Conservation (phyloP, 1,284 basidiomycete species). For the Inonotus hispidus region DNA sequence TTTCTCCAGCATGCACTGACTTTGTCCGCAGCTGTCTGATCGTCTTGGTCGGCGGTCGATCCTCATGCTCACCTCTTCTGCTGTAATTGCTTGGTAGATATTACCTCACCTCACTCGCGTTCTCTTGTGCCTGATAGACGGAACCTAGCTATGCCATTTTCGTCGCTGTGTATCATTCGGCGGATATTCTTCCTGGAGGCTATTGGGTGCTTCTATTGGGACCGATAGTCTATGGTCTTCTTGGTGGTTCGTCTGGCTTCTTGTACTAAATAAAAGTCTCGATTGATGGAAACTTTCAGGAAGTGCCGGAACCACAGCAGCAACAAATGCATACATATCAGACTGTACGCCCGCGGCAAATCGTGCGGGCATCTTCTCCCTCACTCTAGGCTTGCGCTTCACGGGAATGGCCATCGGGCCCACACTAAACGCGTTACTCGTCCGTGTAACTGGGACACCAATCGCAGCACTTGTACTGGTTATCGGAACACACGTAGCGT, state of each 20-base stretch:
- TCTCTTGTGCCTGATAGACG: not conserved
- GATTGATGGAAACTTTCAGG: constrained; percentile 34
- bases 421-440: constrained; percentile 59
- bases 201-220: constrained; percentile 78
- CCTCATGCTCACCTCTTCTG: constrained; percentile 56
- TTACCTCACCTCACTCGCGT: constrained; percentile 5
- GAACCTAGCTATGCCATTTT: constrained; percentile 52
- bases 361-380: constrained; percentile 60
- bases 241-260: constrained; percentile 57
- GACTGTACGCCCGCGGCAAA: constrained; percentile 48
- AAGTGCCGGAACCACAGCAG: constrained; percentile 41
- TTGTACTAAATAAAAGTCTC: not conserved
- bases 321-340: constrained; percentile 56
- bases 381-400: constrained; percentile 57
- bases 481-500: constrained; percentile 41
- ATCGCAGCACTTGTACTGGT: constrained; percentile 73
- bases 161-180: constrained; percentile 58
- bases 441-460: constrained; percentile 50
- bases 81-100: constrained; percentile 49
- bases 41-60: constrained; percentile 68
- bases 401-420: constrained; percentile 71
- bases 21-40: constrained; percentile 60
- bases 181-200: constrained; percentile 65
- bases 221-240: constrained; percentile 64
- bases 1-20: not conserved